Percentiles rank a stretch among this genome's conserved stretches.
Conservation (phyloP, 805 yeast species). For the Saturnispora kantuleensis region DNA sequence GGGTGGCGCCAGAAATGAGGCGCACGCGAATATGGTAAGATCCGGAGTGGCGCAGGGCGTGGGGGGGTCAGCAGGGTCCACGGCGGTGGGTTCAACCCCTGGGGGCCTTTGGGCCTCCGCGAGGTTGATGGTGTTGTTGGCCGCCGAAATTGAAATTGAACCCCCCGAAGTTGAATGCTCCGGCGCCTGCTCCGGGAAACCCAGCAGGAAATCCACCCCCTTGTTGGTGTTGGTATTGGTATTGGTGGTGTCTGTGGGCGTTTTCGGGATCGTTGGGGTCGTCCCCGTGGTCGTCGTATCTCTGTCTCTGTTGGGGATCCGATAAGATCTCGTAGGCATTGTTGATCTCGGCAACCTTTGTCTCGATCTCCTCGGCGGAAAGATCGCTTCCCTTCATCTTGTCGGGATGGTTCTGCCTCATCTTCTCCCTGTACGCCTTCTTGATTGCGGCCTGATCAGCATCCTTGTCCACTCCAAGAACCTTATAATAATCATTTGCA, state of each 20-base stretch:
- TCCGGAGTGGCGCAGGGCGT: neutral
- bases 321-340: slow-evolving; percentile 85
- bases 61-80: neutral
- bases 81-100: neutral
- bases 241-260: slow-evolving; percentile 8
- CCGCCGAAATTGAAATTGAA: slow-evolving; percentile 6
- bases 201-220: neutral
- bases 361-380: slow-evolving; percentile 59
- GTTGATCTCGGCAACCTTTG: slow-evolving; percentile 84
- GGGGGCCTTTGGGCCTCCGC: neutral
- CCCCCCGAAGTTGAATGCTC: slow-evolving; percentile 5
- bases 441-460: slow-evolving; percentile 69
- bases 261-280: slow-evolving; percentile 19
- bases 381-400: slow-evolving; percentile 61
- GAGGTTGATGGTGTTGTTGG: slow-evolving; percentile 1
- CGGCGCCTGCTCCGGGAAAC: slow-evolving; percentile 5
- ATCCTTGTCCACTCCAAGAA: slow-evolving; percentile 53
- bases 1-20: slow-evolving; percentile 5
- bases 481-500: slow-evolving; percentile 62
- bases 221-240: slow-evolving; percentile 9
- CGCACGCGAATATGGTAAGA: neutral
- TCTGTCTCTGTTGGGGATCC: slow-evolving; percentile 48
- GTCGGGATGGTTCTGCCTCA: slow-evolving; percentile 86
- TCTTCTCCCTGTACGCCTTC: slow-evolving; percentile 68
- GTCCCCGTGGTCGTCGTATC: slow-evolving; percentile 43